phyloP scores from a whole-genome alignment of 202 grass and related monocot genomes.

The Panicum virgatum region DNA sequence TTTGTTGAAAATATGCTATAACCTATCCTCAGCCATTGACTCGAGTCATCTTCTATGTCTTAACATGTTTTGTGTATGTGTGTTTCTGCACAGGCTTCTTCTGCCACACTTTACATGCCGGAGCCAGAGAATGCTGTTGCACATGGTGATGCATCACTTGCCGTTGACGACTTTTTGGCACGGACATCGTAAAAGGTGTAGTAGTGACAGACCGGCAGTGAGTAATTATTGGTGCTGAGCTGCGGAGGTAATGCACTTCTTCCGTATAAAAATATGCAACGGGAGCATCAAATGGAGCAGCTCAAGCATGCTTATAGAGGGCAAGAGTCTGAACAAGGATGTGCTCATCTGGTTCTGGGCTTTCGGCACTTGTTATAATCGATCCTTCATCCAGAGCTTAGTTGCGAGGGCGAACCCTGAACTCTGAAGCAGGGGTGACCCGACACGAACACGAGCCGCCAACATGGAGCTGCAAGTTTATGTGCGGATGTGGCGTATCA shows the following conservation, averaged over 20 bases:
- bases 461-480: not conserved
- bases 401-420: not conserved
- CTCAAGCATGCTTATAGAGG: not conserved
- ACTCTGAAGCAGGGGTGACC: not conserved
- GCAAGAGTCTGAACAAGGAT: not conserved
- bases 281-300: slow-evolving; percentile 21
- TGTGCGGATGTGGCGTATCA: not conserved
- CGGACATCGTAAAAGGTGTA: slow-evolving; percentile 34
- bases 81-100: slow-evolving; percentile 54
- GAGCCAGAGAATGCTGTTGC: slow-evolving; percentile 93
- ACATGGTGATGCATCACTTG: slow-evolving; percentile 89
- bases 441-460: not conserved
- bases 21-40: not conserved
- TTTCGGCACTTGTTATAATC: not conserved
- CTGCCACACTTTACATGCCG: slow-evolving; percentile 76
- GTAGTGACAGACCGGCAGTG: not conserved
- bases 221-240: not conserved
- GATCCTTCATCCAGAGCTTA: not conserved
- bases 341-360: not conserved
- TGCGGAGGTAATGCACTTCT: not conserved
- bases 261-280: slow-evolving; percentile 16
- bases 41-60: not conserved
- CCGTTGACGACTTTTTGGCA: slow-evolving; percentile 81
- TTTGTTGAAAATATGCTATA: slow-evolving; percentile 8
- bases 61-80: not conserved